Conservation (phyloP, 768 basidiomycete genomes). For the Boletus insuetus region DNA sequence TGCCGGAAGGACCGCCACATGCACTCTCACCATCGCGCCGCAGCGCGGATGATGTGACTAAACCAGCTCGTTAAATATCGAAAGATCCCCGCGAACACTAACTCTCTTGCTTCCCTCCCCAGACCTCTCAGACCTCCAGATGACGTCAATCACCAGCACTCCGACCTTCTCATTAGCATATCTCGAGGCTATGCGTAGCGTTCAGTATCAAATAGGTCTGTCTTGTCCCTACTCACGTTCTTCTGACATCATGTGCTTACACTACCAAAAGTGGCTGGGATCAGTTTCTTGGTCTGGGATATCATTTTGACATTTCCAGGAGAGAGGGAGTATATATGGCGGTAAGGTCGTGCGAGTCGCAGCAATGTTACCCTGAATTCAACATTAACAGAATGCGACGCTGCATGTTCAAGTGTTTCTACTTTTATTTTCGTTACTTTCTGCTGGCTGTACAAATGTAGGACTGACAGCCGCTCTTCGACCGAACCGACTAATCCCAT, state of each 20-base stretch:
- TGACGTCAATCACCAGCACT: not conserved
- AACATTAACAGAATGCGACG: conserved; percentile 10
- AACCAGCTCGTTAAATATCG: not conserved
- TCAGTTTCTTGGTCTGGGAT: conserved; percentile 29
- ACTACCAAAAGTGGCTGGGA: conserved; percentile 20
- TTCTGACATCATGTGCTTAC: not conserved
- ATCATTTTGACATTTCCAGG: conserved; percentile 21
- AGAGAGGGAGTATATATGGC: conserved; percentile 32
- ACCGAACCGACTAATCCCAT: not conserved
- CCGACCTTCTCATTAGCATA: conserved; percentile 2
- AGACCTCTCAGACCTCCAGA: not conserved
- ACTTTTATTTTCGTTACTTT: conserved; percentile 21
- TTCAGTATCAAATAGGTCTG: conserved; percentile 11
- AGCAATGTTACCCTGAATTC: not conserved
- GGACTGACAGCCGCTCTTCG: not conserved
- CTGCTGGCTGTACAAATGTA: conserved; percentile 11
- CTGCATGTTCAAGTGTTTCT: conserved; percentile 11
- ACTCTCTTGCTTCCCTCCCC: no score
- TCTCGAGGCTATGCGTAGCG: conserved; percentile 2
- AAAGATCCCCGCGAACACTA: not conserved
- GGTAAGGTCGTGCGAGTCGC: conserved; percentile 16
- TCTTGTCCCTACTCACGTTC: not conserved
- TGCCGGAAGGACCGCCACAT: not conserved
- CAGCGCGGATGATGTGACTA: not conserved
- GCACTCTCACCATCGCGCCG: not conserved